Percentiles rank a stretch among this genome's conserved stretches.
Conservation (phyloP, 768 basidiomycete species). For the Mycena floridula region DNA sequence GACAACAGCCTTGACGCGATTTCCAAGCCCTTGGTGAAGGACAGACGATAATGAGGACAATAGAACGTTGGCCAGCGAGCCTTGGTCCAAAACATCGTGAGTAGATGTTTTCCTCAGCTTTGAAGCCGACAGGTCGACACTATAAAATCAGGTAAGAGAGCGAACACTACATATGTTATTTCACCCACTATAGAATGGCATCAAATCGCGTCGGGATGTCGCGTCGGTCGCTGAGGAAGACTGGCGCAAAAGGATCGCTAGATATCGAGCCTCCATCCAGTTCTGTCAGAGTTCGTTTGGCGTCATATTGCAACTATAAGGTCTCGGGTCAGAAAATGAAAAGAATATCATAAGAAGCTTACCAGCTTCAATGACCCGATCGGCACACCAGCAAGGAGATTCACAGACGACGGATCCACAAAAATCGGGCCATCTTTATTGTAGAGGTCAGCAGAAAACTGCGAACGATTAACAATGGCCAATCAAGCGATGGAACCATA, state of each 20-base stretch:
- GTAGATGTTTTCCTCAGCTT: conserved; percentile 36
- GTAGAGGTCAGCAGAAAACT: conserved; percentile 63
- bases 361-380: conserved; percentile 75
- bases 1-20: conserved; percentile 60
- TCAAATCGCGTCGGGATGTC: conserved; percentile 69
- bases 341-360: conserved; percentile 1
- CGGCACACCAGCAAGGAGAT: conserved; percentile 73
- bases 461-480: conserved; percentile 2
- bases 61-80: conserved; percentile 51
- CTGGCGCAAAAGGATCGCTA: conserved; percentile 62
- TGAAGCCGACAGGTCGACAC: conserved; percentile 50
- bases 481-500: conserved; percentile 20
- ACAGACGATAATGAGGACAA: conserved; percentile 43
- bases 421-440: conserved; percentile 50
- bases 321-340: conserved; percentile 4
- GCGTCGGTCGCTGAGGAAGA: conserved; percentile 70
- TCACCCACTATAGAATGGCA: conserved; percentile 52
- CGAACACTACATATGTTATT: background rate
- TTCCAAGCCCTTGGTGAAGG: conserved; percentile 64
- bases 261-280: conserved; percentile 46
- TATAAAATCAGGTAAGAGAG: conserved; percentile 17
- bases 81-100: conserved; percentile 48
- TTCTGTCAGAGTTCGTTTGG: conserved; percentile 59
- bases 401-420: conserved; percentile 77
- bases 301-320: conserved; percentile 68